Conservation (phyloP, 129 eudicot species). For the Solidago caesia region DNA sequence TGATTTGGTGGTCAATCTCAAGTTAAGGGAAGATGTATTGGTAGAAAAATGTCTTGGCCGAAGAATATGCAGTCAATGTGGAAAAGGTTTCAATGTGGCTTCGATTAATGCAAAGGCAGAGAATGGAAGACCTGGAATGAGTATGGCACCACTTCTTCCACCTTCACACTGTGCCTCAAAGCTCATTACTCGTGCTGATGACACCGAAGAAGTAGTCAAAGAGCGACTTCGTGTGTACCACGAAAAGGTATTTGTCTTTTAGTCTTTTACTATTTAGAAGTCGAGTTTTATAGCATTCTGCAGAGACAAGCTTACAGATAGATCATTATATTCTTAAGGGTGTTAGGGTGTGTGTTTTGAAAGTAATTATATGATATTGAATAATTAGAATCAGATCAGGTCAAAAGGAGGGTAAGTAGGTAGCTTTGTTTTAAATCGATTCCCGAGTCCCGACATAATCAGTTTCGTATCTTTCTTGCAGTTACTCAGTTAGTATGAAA, state of each 20-base stretch:
- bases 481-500: too few relatives aligned
- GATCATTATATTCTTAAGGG: not conserved
- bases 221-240: constrained; percentile 74
- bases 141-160: constrained; percentile 73
- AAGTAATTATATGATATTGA: too few relatives aligned
- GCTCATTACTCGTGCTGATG: constrained; percentile 94
- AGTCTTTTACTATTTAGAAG: not conserved
- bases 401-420: not conserved
- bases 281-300: not conserved
- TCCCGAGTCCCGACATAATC: too few relatives aligned
- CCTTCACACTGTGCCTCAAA: constrained; percentile 79
- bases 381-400: not conserved
- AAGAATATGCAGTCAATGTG: constrained; percentile 64
- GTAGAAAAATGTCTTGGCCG: constrained; percentile 95
- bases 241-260: constrained; percentile 64
- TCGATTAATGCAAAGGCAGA: constrained; percentile 52
- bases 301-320: not conserved
- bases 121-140: constrained; percentile 72
- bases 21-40: constrained; percentile 79
- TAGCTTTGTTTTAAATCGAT: not conserved
- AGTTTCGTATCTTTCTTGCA: too few relatives aligned
- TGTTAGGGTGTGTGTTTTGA: too few relatives aligned
- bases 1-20: constrained; percentile 91
- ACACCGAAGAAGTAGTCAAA: constrained; percentile 61
- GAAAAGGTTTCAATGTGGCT: constrained; percentile 70